Evolutionary conservation across 371 early-diverging fungal species (phyloP).

Genomic region (Amoeboaphelidium protococcarum): DNA sequence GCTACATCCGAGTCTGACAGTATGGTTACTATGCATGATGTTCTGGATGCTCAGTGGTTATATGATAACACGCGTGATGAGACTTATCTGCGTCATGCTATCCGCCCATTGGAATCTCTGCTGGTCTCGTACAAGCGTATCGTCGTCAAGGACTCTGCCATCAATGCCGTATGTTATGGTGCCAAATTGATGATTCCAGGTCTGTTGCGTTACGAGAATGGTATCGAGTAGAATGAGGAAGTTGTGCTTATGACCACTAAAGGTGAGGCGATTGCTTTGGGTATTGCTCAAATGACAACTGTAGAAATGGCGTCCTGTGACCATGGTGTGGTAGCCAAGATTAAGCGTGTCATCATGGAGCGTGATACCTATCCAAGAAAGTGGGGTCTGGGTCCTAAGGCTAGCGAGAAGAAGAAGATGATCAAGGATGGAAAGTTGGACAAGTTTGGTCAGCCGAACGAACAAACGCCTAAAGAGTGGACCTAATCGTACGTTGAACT

Average conservation of each 20-base stretch:
- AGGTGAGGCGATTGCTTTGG: conserved; percentile 98
- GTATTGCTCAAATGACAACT: conserved; percentile 84
- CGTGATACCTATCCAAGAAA: conserved; percentile 92
- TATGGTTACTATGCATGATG: conserved; percentile 97
- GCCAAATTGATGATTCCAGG: conserved; percentile 97
- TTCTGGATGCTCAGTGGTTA: conserved; percentile 93
- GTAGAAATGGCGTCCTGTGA: conserved; percentile 80
- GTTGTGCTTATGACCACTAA: conserved; percentile 98
- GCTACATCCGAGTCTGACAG: conserved; percentile 72
- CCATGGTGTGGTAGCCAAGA: conserved; percentile 91
- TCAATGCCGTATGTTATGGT: conserved; percentile 98
- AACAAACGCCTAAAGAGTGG: conserved; percentile 53
- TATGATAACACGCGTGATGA: conserved; percentile 90
- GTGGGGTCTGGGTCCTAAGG: conserved; percentile 93
- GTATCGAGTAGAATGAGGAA: conserved; percentile 81
- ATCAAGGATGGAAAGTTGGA: conserved; percentile 88
- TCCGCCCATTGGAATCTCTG: conserved; percentile 89
- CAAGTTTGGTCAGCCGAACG: conserved; percentile 71
- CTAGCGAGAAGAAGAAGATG: conserved; percentile 84
- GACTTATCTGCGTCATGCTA: conserved; percentile 72
- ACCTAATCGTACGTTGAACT: conserved; percentile 13
- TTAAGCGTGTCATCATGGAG: conserved; percentile 99
- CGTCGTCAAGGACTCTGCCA: conserved; percentile 96
- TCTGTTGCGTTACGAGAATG: conserved; percentile 85
- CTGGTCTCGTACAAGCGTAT: conserved; percentile 88